Evolutionary conservation across 768 basidiomycete species (phyloP).

Genomic region (Boletellus sp.): DNA sequence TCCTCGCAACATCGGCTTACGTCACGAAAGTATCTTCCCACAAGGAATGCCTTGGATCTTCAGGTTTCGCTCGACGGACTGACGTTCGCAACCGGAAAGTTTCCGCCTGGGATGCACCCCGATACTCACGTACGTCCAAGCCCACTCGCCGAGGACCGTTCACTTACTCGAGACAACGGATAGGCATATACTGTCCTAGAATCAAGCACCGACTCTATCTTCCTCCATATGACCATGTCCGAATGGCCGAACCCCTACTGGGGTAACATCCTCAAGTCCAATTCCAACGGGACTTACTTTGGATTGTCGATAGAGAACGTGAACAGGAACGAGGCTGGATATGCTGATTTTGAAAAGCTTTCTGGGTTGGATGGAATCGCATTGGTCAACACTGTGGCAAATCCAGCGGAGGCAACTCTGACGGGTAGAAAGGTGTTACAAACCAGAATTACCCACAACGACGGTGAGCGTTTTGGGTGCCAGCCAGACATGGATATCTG

Average conservation of each 20-base stretch:
- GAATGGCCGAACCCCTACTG: conserved; percentile 69
- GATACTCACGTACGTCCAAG: conserved; percentile 74
- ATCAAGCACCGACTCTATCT: conserved; percentile 88
- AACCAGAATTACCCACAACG: conserved; percentile 92
- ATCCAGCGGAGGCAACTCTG: conserved; percentile 69
- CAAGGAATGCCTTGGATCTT: conserved; percentile 63
- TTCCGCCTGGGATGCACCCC: conserved; percentile 88
- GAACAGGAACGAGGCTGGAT: conserved; percentile 85
- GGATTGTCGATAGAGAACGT: conserved; percentile 81
- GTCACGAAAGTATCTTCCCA: conserved; percentile 44
- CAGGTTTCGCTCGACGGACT: conserved; percentile 92
- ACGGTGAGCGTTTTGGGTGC: conserved; percentile 51
- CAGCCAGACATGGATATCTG: not conserved
- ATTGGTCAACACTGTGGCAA: conserved; percentile 84
- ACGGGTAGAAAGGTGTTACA: conserved; percentile 73
- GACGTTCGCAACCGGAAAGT: conserved; percentile 79
- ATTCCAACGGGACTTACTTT: conserved; percentile 98
- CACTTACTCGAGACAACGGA: not conserved
- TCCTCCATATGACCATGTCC: conserved; percentile 94
- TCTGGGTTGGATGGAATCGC: conserved; percentile 95
- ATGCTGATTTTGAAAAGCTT: conserved; percentile 98
- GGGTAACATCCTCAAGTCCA: conserved; percentile 93
- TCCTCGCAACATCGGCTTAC: conserved; percentile 21
- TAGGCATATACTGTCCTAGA: conserved; percentile 94
- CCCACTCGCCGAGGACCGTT: not conserved